Evolutionary conservation across 2,329 filamentous ascomycete species (phyloP).

Genomic region (Aspergillus flavus): DNA sequence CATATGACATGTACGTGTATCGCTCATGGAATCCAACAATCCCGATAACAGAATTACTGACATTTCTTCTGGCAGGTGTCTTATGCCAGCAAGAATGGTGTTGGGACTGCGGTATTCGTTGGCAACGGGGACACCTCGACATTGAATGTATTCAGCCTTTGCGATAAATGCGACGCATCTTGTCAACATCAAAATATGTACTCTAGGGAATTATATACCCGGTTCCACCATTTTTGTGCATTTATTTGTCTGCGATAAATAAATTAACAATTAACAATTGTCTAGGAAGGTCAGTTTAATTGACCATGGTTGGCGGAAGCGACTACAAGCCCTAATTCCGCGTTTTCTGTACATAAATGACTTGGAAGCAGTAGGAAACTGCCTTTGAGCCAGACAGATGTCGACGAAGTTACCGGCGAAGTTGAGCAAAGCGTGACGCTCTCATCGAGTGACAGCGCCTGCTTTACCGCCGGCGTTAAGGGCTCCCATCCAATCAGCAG

Average conservation of each 20-base stretch:
- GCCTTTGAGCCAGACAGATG: neutral
- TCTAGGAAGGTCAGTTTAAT: neutral
- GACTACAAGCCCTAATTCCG: neutral
- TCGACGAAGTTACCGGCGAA: neutral
- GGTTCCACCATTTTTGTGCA: neutral
- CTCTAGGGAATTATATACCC: neutral
- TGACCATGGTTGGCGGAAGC: neutral
- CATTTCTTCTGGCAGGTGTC: slow-evolving; percentile 10
- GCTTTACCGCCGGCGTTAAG: slow-evolving; percentile 14
- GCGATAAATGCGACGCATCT: neutral
- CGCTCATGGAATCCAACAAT: too few species aligned
- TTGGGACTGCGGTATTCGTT: slow-evolving; percentile 21
- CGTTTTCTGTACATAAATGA: neutral
- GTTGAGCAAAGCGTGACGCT: neutral
- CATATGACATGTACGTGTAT: slow-evolving; percentile 20
- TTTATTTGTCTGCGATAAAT: too few species aligned
- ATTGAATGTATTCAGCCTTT: slow-evolving; percentile 9
- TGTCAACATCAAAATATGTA: neutral
- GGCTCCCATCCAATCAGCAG: slow-evolving; percentile 15
- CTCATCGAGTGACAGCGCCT: slow-evolving; percentile 14
- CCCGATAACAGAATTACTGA: slow-evolving; percentile 4
- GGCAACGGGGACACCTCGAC: slow-evolving; percentile 16
- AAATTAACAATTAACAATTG: neutral
- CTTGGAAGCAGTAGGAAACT: neutral
- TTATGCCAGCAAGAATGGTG: slow-evolving; percentile 22